Conservation (phyloP, 2,329 filamentous ascomycete genomes). For the Calonectria pseudoturangicola region DNA sequence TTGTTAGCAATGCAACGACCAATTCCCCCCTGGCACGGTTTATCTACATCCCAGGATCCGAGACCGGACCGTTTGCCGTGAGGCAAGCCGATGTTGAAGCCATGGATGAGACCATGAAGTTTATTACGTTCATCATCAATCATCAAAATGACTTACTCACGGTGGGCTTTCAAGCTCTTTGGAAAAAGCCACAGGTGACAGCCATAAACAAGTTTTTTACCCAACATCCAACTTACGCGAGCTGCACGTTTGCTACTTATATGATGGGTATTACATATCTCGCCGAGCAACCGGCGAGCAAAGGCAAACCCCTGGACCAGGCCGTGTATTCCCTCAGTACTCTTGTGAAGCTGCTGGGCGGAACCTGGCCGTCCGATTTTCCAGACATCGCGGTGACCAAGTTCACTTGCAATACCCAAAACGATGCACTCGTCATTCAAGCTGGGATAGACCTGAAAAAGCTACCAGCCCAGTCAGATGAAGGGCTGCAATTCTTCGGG, state of each 20-base stretch:
- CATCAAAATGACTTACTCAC: background rate
- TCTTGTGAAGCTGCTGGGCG: background rate
- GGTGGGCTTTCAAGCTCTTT: background rate
- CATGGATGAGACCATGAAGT: background rate
- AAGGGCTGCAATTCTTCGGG: background rate
- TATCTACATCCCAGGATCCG: background rate
- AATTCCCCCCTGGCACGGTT: conserved; percentile 1
- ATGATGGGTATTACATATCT: conserved; percentile 5
- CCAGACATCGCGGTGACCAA: conserved; percentile 1
- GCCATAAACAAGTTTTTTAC: background rate
- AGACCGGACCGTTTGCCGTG: background rate
- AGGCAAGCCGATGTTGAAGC: background rate
- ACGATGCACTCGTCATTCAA: conserved; percentile 1
- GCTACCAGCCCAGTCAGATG: background rate
- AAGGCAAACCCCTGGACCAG: conserved; percentile 1
- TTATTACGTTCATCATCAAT: conserved; percentile 4
- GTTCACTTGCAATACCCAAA: background rate
- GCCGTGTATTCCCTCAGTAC: background rate
- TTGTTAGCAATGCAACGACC: background rate
- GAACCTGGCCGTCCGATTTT: background rate
- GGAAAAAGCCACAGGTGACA: background rate
- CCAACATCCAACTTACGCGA: background rate
- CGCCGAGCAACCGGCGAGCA: conserved; percentile 3
- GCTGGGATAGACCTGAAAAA: background rate
- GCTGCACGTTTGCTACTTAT: conserved; percentile 5